Evolutionary conservation across 768 basidiomycete genomes (phyloP).

Genomic region (Pseudohyphozyma bogoriensis): DNA sequence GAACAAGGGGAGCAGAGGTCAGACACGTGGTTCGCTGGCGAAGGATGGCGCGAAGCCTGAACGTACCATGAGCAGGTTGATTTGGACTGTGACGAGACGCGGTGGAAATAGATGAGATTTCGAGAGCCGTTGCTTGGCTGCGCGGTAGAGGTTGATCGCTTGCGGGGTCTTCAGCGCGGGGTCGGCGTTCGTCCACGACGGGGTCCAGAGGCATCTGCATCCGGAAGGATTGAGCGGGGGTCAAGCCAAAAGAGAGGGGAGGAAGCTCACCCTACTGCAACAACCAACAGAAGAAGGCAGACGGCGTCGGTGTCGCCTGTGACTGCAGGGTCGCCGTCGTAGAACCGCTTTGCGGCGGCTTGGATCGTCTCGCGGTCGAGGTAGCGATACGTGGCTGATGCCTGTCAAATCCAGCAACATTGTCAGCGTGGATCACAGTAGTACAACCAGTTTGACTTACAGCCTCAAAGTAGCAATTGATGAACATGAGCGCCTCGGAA

Average conservation of each 20-base stretch:
- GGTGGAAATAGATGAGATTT: neutral
- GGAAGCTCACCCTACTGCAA: neutral
- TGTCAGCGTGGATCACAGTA: neutral
- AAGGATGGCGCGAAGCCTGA: too few relatives aligned
- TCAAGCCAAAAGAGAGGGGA: neutral
- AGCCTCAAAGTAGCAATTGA: neutral
- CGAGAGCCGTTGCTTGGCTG: neutral
- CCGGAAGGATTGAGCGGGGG: neutral
- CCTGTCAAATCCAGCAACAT: too few relatives aligned
- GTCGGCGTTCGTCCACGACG: neutral
- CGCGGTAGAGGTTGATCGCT: neutral
- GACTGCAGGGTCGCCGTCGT: neutral
- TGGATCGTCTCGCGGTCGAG: neutral
- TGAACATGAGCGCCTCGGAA: neutral
- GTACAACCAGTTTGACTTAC: too few relatives aligned
- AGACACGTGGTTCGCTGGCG: too few relatives aligned
- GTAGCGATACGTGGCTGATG: neutral
- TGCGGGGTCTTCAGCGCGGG: neutral
- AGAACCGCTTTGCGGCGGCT: neutral
- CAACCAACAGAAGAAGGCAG: neutral
- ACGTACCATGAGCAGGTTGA: neutral
- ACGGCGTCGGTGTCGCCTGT: neutral
- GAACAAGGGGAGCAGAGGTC: neutral
- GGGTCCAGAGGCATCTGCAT: neutral
- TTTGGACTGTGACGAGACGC: neutral